phyloP scores from a whole-genome alignment of 1,284 basidiomycete genomes.

The Peniophora sp. region DNA sequence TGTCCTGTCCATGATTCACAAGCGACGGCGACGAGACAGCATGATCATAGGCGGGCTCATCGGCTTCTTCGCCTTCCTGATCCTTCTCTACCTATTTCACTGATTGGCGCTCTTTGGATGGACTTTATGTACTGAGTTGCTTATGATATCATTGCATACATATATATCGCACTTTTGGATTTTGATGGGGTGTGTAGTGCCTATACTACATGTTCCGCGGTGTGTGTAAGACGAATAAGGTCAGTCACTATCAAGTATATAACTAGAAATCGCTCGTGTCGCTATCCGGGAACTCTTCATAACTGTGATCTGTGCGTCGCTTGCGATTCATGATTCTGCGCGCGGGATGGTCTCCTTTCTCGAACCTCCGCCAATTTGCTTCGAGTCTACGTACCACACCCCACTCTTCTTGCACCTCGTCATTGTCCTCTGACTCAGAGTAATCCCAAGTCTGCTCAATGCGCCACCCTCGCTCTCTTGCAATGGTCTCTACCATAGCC shows the following conservation, averaged over 20 bases:
- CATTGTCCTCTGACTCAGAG: slow-evolving; percentile 21
- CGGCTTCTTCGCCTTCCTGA: slow-evolving; percentile 73
- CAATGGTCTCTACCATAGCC: slow-evolving; percentile 58
- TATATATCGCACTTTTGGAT: background rate
- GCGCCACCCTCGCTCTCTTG: slow-evolving; percentile 57
- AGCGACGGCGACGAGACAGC: slow-evolving; percentile 82
- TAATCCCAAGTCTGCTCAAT: slow-evolving; percentile 52
- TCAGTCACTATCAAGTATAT: background rate
- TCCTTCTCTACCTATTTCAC: slow-evolving; percentile 65
- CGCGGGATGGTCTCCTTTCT: slow-evolving; percentile 31
- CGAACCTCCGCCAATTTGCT: slow-evolving; percentile 60
- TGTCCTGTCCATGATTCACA: slow-evolving; percentile 87
- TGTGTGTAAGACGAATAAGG: too few relatives aligned
- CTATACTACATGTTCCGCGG: too few relatives aligned
- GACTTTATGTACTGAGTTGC: background rate
- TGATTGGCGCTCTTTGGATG: slow-evolving; percentile 3
- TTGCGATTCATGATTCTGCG: slow-evolving; percentile 12
- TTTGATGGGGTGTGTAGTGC: too few relatives aligned
- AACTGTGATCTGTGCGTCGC: slow-evolving; percentile 13
- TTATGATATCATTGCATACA: background rate
- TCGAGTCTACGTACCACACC: slow-evolving; percentile 59
- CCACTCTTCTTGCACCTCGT: slow-evolving; percentile 26
- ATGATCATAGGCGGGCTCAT: slow-evolving; percentile 86
- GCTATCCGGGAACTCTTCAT: slow-evolving; percentile 16
- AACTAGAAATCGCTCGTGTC: slow-evolving; percentile 1